A percentile compares a stretch with the other conserved stretches of the same genome.
These are phyloP conservation scores for Ramalina peruviana DNA, from an alignment of 495 filamentous ascomycete species.

Conservation along the genomic window DNA sequence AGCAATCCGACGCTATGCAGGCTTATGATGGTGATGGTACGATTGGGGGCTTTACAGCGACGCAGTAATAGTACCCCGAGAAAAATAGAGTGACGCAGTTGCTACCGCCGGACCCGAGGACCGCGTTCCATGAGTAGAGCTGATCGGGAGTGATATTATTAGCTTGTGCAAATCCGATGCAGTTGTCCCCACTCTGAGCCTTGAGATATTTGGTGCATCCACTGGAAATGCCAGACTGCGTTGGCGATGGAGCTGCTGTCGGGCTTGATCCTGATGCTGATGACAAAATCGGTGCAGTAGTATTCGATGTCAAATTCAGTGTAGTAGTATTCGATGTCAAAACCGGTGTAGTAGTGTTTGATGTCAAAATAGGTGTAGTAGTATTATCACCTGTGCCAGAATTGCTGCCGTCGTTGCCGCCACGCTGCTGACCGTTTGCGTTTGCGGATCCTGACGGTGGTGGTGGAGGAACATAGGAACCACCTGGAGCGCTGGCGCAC, in stretches of 20 bases:
- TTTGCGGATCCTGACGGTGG: background rate
- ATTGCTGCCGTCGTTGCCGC: conserved; percentile 2
- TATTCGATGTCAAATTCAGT: background rate
- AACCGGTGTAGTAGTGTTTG: conserved; percentile 1
- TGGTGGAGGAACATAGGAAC: conserved; percentile 8
- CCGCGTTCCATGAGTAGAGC: conserved; percentile 5
- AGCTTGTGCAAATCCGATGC: conserved; percentile 5
- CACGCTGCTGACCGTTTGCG: conserved; percentile 2
- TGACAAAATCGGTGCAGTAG: too few species aligned
- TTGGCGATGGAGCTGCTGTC: conserved; percentile 9
- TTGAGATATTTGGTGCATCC: conserved; percentile 16
- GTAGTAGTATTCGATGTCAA: background rate
- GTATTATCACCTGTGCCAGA: background rate
- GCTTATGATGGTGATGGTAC: background rate
- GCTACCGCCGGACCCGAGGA: conserved; percentile 1
- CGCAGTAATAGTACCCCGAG: conserved; percentile 6
- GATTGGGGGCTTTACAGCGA: conserved; percentile 1
- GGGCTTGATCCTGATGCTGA: background rate
- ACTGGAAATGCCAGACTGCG: conserved; percentile 6
- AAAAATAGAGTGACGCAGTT: conserved; percentile 1
- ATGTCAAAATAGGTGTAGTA: background rate
- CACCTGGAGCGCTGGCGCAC: conserved; percentile 5
- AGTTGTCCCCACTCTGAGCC: conserved; percentile 4
- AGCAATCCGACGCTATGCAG: background rate
- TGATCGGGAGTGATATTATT: conserved; percentile 6